Percentiles rank a stretch among this genome's conserved stretches.
Evolutionary conservation across 176 grass and related monocot genomes (phyloP).

Genomic region (Carex scoparia): DNA sequence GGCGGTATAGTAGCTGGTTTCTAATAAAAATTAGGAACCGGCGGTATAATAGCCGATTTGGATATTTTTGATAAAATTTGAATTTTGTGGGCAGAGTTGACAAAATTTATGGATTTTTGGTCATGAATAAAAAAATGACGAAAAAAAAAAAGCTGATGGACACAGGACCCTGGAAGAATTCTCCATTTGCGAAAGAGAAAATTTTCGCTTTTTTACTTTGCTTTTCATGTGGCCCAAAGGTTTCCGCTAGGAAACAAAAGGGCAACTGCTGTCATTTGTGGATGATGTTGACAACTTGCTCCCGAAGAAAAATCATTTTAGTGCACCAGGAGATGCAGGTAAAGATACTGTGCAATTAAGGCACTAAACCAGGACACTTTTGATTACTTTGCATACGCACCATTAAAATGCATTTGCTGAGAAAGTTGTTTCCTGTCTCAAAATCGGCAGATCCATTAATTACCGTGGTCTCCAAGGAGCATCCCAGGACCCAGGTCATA

Average conservation of each 20-base stretch:
- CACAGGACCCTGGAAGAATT: neutral
- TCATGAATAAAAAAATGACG: too few relatives aligned
- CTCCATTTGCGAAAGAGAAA: neutral
- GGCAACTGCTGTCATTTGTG: neutral
- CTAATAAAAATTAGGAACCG: too few relatives aligned
- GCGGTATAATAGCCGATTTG: too few relatives aligned
- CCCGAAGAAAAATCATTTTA: neutral
- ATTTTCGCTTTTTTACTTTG: neutral
- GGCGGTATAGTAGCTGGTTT: too few relatives aligned
- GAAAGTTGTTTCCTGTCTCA: neutral
- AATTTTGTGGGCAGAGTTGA: too few relatives aligned
- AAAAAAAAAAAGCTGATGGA: neutral
- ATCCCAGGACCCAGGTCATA: neutral
- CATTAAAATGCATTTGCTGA: neutral
- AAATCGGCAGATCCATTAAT: too few relatives aligned
- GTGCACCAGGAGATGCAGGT: neutral
- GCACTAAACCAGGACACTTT: neutral
- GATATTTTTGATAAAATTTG: too few relatives aligned
- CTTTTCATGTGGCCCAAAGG: neutral
- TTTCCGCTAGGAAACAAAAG: neutral
- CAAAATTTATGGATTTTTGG: too few relatives aligned
- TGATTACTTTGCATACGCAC: neutral
- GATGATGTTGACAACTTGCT: neutral
- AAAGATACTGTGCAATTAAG: neutral
- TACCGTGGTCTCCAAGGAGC: neutral